phyloP scores from a whole-genome alignment of 768 basidiomycete species.

The Lanmaoa pseudosensibilis region DNA sequence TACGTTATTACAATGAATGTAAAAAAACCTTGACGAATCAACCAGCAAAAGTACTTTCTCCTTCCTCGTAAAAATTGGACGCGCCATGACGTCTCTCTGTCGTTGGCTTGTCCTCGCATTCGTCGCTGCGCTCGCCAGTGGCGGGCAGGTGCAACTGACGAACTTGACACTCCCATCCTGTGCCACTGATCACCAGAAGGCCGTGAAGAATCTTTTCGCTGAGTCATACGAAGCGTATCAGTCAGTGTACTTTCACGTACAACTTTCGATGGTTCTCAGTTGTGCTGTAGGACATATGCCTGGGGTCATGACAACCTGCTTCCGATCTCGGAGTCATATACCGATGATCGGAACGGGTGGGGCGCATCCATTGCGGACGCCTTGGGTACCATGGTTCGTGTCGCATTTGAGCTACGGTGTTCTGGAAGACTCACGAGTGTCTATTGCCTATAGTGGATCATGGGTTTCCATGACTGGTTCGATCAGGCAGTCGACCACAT shows the following conservation, averaged over 20 bases:
- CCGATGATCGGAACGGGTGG: conserved; percentile 41
- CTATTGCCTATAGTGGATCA: conserved; percentile 45
- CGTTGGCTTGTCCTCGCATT: conserved; percentile 15
- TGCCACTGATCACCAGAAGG: conserved; percentile 37
- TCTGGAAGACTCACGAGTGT: not conserved
- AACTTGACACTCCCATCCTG: conserved; percentile 43
- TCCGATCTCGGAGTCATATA: conserved; percentile 45
- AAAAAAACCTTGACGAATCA: not conserved
- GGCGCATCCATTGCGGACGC: conserved; percentile 67
- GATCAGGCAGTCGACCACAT: conserved; percentile 54
- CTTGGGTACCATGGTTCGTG: conserved; percentile 57
- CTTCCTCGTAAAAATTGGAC: not conserved
- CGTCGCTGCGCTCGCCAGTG: conserved; percentile 11
- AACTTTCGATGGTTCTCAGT: conserved; percentile 10
- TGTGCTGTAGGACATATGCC: conserved; percentile 45
- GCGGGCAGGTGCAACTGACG: conserved; percentile 42
- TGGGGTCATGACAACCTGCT: conserved; percentile 61
- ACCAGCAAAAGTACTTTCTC: not conserved
- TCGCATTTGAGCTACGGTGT: not conserved
- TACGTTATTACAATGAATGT: not conserved
- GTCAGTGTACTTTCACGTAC: conserved; percentile 28
- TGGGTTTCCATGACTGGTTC: conserved; percentile 61
- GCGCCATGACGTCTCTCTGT: conserved; percentile 11
- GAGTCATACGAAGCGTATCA: conserved; percentile 57
- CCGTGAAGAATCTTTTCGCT: conserved; percentile 50